Evolutionary conservation across 768 basidiomycete species (phyloP).

Genomic region (Lentinula aciculospora): DNA sequence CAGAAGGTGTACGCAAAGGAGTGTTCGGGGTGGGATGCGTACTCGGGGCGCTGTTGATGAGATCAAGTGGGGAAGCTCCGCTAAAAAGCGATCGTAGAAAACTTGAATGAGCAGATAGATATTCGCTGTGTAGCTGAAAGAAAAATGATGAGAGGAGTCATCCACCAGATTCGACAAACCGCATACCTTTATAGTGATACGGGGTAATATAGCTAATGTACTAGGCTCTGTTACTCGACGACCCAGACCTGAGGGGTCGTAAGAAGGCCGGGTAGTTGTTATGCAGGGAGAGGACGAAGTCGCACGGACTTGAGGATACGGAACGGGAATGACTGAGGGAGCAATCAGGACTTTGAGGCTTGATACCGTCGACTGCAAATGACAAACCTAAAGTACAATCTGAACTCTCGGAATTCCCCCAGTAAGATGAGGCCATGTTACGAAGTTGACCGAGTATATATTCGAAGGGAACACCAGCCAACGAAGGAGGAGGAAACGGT

Average conservation of each 20-base stretch:
- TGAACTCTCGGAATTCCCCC: constrained; percentile 70
- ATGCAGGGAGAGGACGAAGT: constrained; percentile 8
- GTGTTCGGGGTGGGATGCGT: constrained; percentile 16
- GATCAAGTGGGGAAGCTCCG: constrained; percentile 57
- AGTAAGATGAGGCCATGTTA: constrained; percentile 59
- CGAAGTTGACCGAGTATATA: constrained; percentile 70
- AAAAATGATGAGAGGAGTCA: constrained; percentile 8
- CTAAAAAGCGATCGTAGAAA: constrained; percentile 69
- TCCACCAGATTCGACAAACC: neutral
- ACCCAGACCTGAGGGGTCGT: constrained; percentile 37
- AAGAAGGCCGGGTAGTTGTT: constrained; percentile 24
- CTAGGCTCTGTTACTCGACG: constrained; percentile 47
- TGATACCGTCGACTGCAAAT: neutral
- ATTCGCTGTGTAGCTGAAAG: constrained; percentile 70
- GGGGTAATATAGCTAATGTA: constrained; percentile 41
- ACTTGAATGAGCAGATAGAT: constrained; percentile 75
- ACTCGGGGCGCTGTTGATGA: constrained; percentile 36
- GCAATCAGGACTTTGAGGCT: neutral
- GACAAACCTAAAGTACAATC: constrained; percentile 69
- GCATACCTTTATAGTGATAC: constrained; percentile 59
- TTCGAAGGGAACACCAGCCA: constrained; percentile 61
- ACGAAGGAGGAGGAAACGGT: constrained; percentile 59
- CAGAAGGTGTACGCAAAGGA: constrained; percentile 19
- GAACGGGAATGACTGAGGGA: constrained; percentile 45
- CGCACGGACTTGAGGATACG: constrained; percentile 18